Evolutionary conservation across 331 rosid species (phyloP), one percentile per base, ranked within the genome.

Genomic region (Erythrophleum ivorense): DNA sequence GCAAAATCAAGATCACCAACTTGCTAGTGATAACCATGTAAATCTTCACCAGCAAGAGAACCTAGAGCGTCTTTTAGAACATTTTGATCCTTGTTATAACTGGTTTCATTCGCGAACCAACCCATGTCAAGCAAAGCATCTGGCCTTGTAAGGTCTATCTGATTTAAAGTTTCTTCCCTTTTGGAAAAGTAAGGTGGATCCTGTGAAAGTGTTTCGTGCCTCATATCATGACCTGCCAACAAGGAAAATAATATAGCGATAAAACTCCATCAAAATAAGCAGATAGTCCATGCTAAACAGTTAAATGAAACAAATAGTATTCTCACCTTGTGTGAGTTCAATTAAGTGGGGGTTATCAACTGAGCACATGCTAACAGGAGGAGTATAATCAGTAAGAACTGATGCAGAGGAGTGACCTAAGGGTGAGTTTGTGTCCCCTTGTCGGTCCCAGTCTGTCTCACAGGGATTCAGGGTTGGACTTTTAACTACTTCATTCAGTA

Each of bases 281-380:
- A 6, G 49, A 48, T 2, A 40, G 29, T 75, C 34, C 62, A 52
- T 7, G 29, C 49, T 50, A 53, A 29, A 68, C 45, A 82, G 66
- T 21, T 41, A 43, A 77, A 34, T 43, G 78, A 29, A 31, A 48
- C 34, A 60, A 74, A 71, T 58, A 73, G 50, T 13, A 73, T 38
- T 75, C 88, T 88, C 83, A 92, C 98, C 93, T 2, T 81, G 78
- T 64, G 84, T 59, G 83, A 75, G 75, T 85, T 86, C 90, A 6
- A 81, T 33, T 18, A 83, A 78, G 63, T 49, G 78, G 29, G 76
- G 81, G 13, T 84, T 93, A 49, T 94, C 94, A 55, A 88, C 80
- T 6, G 95, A 86, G 72, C 90, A 83, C 77, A 88, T 85, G 65
- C 88, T 87, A 58, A 89, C 16, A 64, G 70, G 78, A n/a, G n/a